Conservation (phyloP, 306 rosid genomes). For the Cercis canadensis region DNA sequence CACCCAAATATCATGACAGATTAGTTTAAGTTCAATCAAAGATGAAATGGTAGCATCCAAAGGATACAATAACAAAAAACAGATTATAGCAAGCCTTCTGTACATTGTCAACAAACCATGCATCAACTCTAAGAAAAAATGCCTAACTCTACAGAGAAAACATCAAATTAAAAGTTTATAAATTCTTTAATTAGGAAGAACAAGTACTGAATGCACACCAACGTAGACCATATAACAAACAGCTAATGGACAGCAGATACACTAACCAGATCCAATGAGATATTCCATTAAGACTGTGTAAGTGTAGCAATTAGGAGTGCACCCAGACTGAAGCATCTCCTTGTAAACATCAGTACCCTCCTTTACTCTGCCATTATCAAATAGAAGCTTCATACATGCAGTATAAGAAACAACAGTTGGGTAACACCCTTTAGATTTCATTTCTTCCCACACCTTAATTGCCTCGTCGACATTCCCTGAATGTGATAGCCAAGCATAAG, state of each 20-base stretch:
- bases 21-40: not conserved
- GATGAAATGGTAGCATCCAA: not conserved
- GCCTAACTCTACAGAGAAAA: no score
- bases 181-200: not conserved
- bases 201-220: not conserved
- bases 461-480: conserved; percentile 70
- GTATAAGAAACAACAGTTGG: conserved; percentile 82
- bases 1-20: no score
- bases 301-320: conserved; percentile 70
- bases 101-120: no score
- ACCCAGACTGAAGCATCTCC: conserved; percentile 70
- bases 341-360: conserved; percentile 69
- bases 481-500: conserved; percentile 81
- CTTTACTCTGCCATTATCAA: conserved; percentile 48
- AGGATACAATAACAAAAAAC: not conserved
- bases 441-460: conserved; percentile 71
- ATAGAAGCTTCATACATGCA: conserved; percentile 74
- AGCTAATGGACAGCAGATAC: conserved; percentile 24
- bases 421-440: conserved; percentile 59
- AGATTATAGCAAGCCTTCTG: not conserved
- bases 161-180: not conserved
- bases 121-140: no score
- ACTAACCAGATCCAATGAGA: conserved; percentile 75
- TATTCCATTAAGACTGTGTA: conserved; percentile 78
- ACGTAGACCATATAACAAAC: conserved; percentile 49